Percentiles rank a stretch among this genome's conserved stretches.
phyloP scores from a whole-genome alignment of 176 grass and related monocot genomes.

The Bromus sterilis region DNA sequence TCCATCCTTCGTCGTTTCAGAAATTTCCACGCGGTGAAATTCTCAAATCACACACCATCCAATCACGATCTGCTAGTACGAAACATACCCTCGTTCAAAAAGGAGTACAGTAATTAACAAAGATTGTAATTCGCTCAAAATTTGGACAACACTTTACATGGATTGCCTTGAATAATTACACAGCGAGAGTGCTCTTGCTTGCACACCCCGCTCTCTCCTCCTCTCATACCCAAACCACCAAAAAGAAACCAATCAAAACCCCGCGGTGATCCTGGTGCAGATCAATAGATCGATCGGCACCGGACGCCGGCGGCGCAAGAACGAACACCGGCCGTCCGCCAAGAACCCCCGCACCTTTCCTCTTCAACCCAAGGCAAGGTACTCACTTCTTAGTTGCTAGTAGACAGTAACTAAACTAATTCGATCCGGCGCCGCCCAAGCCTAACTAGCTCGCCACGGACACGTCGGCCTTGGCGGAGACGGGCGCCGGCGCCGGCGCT shows the following conservation, averaged over 20 bases:
- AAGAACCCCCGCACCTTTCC: neutral
- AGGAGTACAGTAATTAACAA: neutral
- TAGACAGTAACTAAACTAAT: neutral
- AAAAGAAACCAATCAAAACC: neutral
- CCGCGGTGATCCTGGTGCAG: neutral
- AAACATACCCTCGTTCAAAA: neutral
- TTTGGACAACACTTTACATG: neutral
- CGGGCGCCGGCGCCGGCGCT: neutral
- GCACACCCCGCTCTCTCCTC: neutral
- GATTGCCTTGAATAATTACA: constrained; percentile 1
- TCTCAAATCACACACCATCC: too few species aligned
- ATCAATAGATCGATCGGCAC: neutral
- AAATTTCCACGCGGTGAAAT: too few species aligned
- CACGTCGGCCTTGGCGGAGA: constrained; percentile 9
- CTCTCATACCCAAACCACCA: neutral
- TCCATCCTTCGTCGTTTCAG: too few species aligned
- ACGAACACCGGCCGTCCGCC: neutral
- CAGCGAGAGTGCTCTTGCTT: neutral
- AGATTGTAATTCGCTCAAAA: neutral
- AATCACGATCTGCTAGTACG: neutral
- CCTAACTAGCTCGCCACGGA: neutral
- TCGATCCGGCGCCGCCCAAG: too few species aligned
- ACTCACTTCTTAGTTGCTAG: neutral
- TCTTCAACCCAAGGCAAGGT: neutral
- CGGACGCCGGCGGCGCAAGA: neutral